Evolutionary conservation across 768 basidiomycete genomes (phyloP).

Genomic region (Podaxis sp.): DNA sequence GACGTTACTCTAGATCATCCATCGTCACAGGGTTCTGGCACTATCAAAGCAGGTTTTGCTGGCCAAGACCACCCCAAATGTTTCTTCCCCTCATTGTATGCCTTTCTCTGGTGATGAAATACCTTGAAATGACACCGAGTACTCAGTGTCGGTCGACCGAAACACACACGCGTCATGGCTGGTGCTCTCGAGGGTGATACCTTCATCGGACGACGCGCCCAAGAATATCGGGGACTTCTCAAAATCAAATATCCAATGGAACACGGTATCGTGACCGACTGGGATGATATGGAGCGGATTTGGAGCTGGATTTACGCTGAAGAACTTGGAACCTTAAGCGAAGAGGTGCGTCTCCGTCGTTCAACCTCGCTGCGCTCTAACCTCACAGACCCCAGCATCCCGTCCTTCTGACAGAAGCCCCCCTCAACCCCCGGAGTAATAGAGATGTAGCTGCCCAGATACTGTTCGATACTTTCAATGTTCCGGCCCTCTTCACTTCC

Average conservation of each 20-base stretch:
- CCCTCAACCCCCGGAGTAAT: conserved; percentile 94
- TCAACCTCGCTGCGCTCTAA: conserved; percentile 17
- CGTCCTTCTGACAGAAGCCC: conserved; percentile 95
- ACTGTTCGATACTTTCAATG: conserved; percentile 99
- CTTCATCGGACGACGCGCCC: conserved; percentile 93
- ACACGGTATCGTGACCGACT: conserved; percentile 98
- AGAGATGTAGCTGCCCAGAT: conserved; percentile 97
- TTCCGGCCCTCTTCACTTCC: conserved; percentile 93
- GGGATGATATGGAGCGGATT: conserved; percentile 99
- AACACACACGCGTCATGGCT: conserved; percentile 97
- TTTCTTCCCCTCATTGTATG: conserved; percentile 98
- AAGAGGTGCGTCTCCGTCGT: conserved; percentile 68
- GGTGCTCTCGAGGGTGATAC: conserved; percentile 95
- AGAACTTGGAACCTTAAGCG: conserved; percentile 91
- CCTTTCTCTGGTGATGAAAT: conserved; percentile 36
- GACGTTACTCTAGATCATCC: conserved; percentile 21
- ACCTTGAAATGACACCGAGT: conserved; percentile 22
- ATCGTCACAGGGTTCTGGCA: conserved; percentile 82
- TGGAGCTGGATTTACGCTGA: conserved; percentile 98
- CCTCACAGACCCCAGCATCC: conserved; percentile 68
- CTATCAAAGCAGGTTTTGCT: conserved; percentile 98
- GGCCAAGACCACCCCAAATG: conserved; percentile 99
- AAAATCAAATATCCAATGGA: conserved; percentile 99
- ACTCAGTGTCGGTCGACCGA: conserved; percentile 89
- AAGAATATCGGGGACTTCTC: conserved; percentile 92